Conservation (phyloP, 2,329 filamentous ascomycete genomes). For the Xylariaceae sp. region DNA sequence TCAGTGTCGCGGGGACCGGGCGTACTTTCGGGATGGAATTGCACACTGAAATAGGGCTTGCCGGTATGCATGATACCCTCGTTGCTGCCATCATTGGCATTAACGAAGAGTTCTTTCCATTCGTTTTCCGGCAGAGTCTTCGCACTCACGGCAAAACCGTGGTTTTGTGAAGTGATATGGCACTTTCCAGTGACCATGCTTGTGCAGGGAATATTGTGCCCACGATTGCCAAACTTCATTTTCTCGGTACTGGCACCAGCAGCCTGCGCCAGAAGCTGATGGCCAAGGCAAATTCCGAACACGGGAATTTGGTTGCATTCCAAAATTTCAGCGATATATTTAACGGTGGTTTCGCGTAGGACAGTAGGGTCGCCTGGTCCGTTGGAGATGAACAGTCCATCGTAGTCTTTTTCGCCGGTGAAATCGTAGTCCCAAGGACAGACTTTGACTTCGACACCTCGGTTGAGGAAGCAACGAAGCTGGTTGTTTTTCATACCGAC, state of each 20-base stretch:
- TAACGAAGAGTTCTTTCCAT: slow-evolving; percentile 95
- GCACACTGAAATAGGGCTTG: slow-evolving; percentile 96
- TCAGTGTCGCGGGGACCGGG: slow-evolving; percentile 94
- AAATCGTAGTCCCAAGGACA: slow-evolving; percentile 97
- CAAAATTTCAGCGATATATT: slow-evolving; percentile 73
- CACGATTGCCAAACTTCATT: slow-evolving; percentile 99
- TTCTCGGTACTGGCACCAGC: slow-evolving; percentile 82
- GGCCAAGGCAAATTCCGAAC: slow-evolving; percentile 94
- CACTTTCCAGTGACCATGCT: slow-evolving; percentile 93
- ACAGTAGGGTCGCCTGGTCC: slow-evolving; percentile 92
- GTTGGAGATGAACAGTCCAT: slow-evolving; percentile 97
- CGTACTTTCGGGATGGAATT: slow-evolving; percentile 97
- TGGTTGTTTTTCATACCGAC: slow-evolving; percentile 99
- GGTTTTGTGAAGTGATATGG: slow-evolving; percentile 98
- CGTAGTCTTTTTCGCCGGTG: slow-evolving; percentile 77
- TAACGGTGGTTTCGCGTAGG: slow-evolving; percentile 67
- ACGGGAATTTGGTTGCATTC: slow-evolving; percentile 78
- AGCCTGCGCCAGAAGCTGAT: slow-evolving; percentile 86
- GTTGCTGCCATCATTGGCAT: slow-evolving; percentile 97
- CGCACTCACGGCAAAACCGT: slow-evolving; percentile 90
- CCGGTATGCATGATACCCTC: slow-evolving; percentile 88
- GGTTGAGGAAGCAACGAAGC: slow-evolving; percentile 82
- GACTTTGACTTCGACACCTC: slow-evolving; percentile 90
- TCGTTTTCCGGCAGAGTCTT: slow-evolving; percentile 62
- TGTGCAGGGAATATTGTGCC: slow-evolving; percentile 97